Evolutionary conservation across 2,329 filamentous ascomycete genomes (phyloP), one percentile per base, ranked within the genome.

Genomic region (Podosphaera aphanis): DNA sequence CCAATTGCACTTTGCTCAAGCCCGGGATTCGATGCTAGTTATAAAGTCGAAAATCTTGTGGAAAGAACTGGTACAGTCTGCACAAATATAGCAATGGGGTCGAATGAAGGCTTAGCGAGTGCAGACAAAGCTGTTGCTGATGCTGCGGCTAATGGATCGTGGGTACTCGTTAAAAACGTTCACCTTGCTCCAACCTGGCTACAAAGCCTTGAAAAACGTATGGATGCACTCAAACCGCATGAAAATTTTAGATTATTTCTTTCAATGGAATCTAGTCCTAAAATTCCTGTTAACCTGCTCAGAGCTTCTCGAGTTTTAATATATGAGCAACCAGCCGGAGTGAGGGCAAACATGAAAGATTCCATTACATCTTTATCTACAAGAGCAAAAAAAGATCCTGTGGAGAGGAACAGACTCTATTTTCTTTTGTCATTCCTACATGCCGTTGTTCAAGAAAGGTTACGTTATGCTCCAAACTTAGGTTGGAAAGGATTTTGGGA

Each of bases 401-500:
- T 94, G 8, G 90, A 98, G 64, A 83, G 90, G 59, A 77, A 79
- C 19, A 76, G 92, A 51, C 66, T 98, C 45, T 95, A 98, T 58
- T 70, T 98, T 42, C 68, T 98, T 43, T 71, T 98, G 33, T 90
- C 82, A 2, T 95, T 98, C 71, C 61, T 98, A 55, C 90, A 98
- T 60, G 92, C 90, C 5, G 86, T 98, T 33, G 77, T 94, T 10
- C 90, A 98, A 62, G 90, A 98, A 62, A 73, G 92, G 55, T 68
- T 98, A 50, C 80, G 90, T 50, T 98, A 98, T 61, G 86, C 88
- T 20, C 92, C 90, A 0, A 88, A 73, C 47, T 68, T 98, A 46
- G 90, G 90, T 49, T 98, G 90, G 90, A 94, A 93, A 67, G 84
- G 85, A 46, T 93, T 94, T 70, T 98, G 92, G 90, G 92, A 98